Conservation (phyloP, 148 eudicot genomes). For the Dysphania ambrosioides region DNA sequence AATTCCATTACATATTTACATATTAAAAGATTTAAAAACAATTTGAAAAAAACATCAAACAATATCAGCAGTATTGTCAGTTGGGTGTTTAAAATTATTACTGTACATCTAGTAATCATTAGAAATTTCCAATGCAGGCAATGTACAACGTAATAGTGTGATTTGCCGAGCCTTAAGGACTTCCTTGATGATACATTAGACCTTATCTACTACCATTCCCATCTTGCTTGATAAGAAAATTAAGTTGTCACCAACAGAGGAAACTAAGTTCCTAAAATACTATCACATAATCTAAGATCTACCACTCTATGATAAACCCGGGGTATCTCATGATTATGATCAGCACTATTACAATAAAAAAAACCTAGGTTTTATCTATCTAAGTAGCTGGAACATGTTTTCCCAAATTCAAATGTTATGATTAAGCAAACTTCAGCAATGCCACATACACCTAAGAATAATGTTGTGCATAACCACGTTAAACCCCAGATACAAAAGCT, state of each 20-base stretch:
- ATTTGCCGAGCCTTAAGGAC: neutral
- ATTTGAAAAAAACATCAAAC: too few species aligned
- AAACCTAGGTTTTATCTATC: neutral
- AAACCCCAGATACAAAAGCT: neutral
- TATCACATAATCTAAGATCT: neutral
- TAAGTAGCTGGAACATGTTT: too few species aligned
- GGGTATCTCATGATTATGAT: neutral
- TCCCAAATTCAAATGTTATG: too few species aligned
- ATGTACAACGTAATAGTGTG: neutral
- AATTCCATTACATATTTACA: too few species aligned
- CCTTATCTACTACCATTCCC: neutral
- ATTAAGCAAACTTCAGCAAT: too few species aligned
- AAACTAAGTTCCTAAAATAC: neutral
- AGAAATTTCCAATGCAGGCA: neutral
- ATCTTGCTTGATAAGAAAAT: neutral
- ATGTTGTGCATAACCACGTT: neutral
- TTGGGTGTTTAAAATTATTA: neutral
- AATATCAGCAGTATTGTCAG: too few species aligned
- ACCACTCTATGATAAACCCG: neutral
- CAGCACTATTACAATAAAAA: neutral
- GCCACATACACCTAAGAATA: neutral
- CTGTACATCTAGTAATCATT: neutral
- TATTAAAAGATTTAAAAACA: too few species aligned
- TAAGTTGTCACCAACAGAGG: too few species aligned
- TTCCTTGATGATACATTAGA: neutral